phyloP scores from a whole-genome alignment of 192 early-diverging fungal genomes.

The Coemansia asiatica region DNA sequence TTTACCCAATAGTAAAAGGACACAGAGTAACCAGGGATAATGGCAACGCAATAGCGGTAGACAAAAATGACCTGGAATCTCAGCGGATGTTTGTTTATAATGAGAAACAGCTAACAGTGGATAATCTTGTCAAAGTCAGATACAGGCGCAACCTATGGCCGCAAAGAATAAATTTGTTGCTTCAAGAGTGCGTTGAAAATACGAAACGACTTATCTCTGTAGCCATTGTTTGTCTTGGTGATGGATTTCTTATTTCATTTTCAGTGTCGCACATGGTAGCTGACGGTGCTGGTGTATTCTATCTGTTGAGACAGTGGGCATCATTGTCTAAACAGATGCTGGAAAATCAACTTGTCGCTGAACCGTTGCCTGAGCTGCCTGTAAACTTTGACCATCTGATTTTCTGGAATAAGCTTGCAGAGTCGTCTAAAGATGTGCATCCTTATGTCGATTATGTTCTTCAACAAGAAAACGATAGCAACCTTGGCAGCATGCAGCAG shows the following conservation, averaged over 20 bases:
- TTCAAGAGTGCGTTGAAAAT: constrained; percentile 11
- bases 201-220: constrained; percentile 16
- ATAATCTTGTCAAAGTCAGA: constrained; percentile 15
- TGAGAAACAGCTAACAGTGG: constrained; percentile 4
- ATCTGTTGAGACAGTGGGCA: constrained; percentile 23
- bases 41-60: constrained; percentile 13
- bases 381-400: constrained; percentile 19
- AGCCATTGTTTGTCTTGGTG: constrained; percentile 10
- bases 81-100: constrained; percentile 11
- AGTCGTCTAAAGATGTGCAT: constrained; percentile 10
- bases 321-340: constrained; percentile 12
- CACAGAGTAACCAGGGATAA: constrained; percentile 6
- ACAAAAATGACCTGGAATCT: constrained; percentile 8
- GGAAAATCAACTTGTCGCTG: background rate
- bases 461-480: constrained; percentile 5
- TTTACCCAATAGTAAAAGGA: constrained; percentile 19
- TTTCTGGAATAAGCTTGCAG: constrained; percentile 17
- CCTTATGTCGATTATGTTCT: constrained; percentile 14
- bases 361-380: constrained; percentile 8
- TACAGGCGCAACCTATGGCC: constrained; percentile 32
- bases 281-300: constrained; percentile 15
- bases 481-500: background rate
- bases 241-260: constrained; percentile 16
- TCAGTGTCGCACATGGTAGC: constrained; percentile 26
- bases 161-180: background rate